Evolutionary conservation across 2,329 filamentous ascomycete genomes (phyloP).

Genomic region (Apiospora sp.): DNA sequence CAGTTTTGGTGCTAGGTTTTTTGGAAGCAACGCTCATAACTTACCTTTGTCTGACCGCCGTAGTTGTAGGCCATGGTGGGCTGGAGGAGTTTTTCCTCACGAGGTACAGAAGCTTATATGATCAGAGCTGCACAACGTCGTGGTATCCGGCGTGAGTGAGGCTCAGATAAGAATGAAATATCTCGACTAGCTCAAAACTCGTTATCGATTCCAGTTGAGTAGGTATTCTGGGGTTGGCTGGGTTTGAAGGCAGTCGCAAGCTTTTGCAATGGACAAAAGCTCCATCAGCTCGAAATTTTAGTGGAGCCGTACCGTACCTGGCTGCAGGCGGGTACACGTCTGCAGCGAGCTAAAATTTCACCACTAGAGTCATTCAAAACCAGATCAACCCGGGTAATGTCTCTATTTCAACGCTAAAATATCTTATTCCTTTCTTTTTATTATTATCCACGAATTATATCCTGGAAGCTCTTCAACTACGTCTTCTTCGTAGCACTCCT

Average conservation of each 20-base stretch:
- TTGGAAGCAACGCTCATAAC: neutral
- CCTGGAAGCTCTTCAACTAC: neutral
- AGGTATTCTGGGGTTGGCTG: conserved; percentile 1
- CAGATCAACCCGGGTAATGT: neutral
- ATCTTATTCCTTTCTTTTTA: neutral
- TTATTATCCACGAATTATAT: neutral
- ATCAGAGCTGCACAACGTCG: neutral
- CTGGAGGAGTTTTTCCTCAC: neutral
- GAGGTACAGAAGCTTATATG: neutral
- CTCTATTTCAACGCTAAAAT: neutral
- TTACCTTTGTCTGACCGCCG: neutral
- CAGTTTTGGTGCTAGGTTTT: neutral
- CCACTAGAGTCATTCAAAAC: neutral
- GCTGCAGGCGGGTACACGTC: neutral
- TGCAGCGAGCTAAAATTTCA: neutral
- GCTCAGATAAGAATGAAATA: too few relatives aligned
- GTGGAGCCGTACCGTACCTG: neutral
- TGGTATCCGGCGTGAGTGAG: neutral
- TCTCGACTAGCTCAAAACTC: neutral
- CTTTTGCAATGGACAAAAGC: conserved; percentile 5
- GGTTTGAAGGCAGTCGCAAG: neutral
- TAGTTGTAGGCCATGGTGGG: conserved; percentile 11
- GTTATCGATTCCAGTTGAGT: conserved; percentile 1
- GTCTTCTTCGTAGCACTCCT: neutral
- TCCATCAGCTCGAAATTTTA: conserved; percentile 14